Evolutionary conservation across 805 yeast genomes (phyloP).

Genomic region (Zygoascus ofunaensis): DNA sequence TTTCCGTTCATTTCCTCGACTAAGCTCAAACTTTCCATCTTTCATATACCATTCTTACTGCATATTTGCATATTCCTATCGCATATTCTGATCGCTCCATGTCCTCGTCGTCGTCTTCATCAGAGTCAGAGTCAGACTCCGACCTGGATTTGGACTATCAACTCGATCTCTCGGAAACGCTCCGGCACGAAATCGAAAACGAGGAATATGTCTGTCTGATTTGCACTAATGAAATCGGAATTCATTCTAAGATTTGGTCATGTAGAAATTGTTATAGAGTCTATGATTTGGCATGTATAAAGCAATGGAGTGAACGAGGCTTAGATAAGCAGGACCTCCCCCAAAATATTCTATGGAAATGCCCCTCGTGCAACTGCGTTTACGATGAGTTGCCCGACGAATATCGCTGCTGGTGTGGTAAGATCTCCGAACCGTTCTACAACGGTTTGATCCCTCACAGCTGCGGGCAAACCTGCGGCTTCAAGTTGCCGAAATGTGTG

Average conservation of each 20-base stretch:
- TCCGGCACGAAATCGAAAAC: constrained; percentile 48
- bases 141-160: constrained; percentile 1
- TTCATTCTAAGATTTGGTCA: constrained; percentile 62
- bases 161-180: constrained; percentile 28
- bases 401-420: constrained; percentile 86
- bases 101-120: neutral
- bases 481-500: constrained; percentile 38
- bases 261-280: constrained; percentile 73
- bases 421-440: constrained; percentile 50
- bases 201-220: constrained; percentile 79
- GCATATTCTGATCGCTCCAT: neutral
- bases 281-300: constrained; percentile 76
- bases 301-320: constrained; percentile 78
- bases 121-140: neutral
- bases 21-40: neutral
- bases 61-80: neutral
- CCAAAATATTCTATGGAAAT: constrained; percentile 52
- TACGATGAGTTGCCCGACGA: constrained; percentile 39
- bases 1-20: neutral
- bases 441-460: constrained; percentile 62
- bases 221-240: constrained; percentile 75
- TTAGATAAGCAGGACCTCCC: constrained; percentile 6
- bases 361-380: constrained; percentile 69
- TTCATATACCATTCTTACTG: too few species aligned
- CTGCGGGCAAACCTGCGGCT: constrained; percentile 77